These are phyloP conservation scores for Paramecium bursaria DNA, from an alignment of 73 alveolate genomes.

Conservation along the genomic window DNA sequence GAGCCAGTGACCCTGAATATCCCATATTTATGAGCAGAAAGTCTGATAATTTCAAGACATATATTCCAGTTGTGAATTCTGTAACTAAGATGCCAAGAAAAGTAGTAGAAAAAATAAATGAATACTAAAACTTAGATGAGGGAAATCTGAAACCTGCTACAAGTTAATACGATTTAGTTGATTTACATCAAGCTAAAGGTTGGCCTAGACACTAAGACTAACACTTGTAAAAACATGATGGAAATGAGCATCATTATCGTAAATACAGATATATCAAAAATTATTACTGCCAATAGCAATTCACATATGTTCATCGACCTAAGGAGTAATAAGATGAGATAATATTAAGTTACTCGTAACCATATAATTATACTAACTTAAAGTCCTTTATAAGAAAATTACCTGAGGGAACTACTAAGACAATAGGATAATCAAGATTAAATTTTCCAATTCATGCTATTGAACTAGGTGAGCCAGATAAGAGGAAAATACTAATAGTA, in stretches of 20 bases:
- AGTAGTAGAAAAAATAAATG: too few relatives aligned
- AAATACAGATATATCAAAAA: neutral
- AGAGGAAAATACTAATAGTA: conserved; percentile 5
- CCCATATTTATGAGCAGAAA: neutral
- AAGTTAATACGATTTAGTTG: too few relatives aligned
- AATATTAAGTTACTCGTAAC: neutral
- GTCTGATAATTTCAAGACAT: neutral
- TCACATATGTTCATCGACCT: neutral
- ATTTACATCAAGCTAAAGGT: too few relatives aligned
- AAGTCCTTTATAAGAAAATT: neutral
- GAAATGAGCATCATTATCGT: neutral
- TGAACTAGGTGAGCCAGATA: neutral
- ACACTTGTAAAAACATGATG: neutral
- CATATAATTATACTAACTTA: neutral
- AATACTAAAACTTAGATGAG: too few relatives aligned
- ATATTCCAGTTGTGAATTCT: neutral
- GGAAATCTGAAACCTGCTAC: too few relatives aligned
- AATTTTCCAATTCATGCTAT: neutral
- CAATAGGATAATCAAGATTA: conserved; percentile 31
- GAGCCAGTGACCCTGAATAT: neutral
- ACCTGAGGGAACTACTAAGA: neutral
- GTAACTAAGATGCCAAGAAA: conserved; percentile 1
- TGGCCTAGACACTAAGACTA: too few relatives aligned
- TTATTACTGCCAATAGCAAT: neutral
- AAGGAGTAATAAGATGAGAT: neutral